Percentiles rank a stretch among this genome's conserved stretches.
These are phyloP conservation scores for Aspergillus campestris DNA, from an alignment of 495 filamentous ascomycete species.

Conservation along the genomic window DNA sequence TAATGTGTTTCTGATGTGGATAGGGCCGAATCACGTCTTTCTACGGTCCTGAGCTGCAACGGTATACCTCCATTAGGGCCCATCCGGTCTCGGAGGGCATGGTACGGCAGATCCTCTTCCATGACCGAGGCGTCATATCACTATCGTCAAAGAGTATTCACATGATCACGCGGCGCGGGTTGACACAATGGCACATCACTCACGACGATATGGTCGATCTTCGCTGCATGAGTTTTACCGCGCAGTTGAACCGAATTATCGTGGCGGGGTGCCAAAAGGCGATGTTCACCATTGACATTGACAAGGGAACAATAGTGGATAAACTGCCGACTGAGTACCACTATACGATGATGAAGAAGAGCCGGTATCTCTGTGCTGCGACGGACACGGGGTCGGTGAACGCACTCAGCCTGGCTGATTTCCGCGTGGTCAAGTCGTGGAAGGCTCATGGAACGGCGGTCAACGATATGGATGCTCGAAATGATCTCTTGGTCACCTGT, in stretches of 20 bases:
- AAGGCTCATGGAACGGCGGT: conserved; percentile 76
- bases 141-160: conserved; percentile 71
- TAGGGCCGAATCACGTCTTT: conserved; percentile 83
- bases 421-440: conserved; percentile 75
- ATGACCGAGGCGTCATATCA: conserved; percentile 79
- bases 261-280: conserved; percentile 76
- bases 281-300: conserved; percentile 86
- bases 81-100: conserved; percentile 58
- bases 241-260: conserved; percentile 74
- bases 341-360: conserved; percentile 86
- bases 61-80: conserved; percentile 68
- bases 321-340: conserved; percentile 62
- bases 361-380: conserved; percentile 84
- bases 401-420: conserved; percentile 69
- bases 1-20: conserved; percentile 1
- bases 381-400: conserved; percentile 77
- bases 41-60: conserved; percentile 69
- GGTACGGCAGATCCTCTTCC: conserved; percentile 73
- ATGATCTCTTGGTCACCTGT: conserved; percentile 87
- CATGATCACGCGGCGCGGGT: conserved; percentile 70
- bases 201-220: conserved; percentile 73
- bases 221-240: conserved; percentile 89
- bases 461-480: conserved; percentile 91
- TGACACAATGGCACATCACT: conserved; percentile 77
- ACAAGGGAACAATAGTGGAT: conserved; percentile 72